These are phyloP conservation scores for Solanum etuberosum DNA, from an alignment of 257 asterid genomes.

Conservation along the genomic window DNA sequence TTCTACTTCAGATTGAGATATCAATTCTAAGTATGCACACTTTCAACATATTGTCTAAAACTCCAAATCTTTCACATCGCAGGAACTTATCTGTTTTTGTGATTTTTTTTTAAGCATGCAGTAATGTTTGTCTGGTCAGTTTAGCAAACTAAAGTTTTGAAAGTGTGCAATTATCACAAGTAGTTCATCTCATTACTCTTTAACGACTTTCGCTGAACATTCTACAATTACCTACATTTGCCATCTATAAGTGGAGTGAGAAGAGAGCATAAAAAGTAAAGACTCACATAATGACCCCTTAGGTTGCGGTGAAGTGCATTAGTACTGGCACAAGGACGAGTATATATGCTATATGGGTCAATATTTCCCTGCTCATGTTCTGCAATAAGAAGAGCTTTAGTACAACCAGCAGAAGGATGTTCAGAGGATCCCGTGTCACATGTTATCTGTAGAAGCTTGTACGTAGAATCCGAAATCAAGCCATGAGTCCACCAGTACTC, in stretches of 20 bases:
- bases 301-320: slow-evolving; percentile 45
- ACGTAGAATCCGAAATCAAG: slow-evolving; percentile 85
- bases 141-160: not conserved
- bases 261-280: not conserved
- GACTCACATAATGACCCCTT: slow-evolving; percentile 81
- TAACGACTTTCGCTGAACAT: not conserved
- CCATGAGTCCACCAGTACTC: slow-evolving; percentile 99
- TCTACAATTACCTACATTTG: not conserved
- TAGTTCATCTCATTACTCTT: not conserved
- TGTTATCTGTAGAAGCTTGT: slow-evolving; percentile 36
- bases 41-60: not conserved
- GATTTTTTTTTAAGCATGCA: not conserved
- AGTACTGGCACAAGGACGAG: slow-evolving; percentile 55
- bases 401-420: slow-evolving; percentile 71
- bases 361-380: slow-evolving; percentile 70
- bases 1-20: not conserved
- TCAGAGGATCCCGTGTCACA: slow-evolving; percentile 72
- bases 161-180: not conserved
- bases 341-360: slow-evolving; percentile 85
- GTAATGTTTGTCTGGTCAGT: not conserved
- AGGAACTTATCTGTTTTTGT: not conserved
- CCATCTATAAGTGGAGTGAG: not conserved
- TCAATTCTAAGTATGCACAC: not conserved
- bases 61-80: not conserved
- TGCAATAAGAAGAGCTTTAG: slow-evolving; percentile 42